Evolutionary conservation across 1,284 basidiomycete species (phyloP), one percentile per base, ranked within the genome.

Genomic region (Wolfiporia cocos): DNA sequence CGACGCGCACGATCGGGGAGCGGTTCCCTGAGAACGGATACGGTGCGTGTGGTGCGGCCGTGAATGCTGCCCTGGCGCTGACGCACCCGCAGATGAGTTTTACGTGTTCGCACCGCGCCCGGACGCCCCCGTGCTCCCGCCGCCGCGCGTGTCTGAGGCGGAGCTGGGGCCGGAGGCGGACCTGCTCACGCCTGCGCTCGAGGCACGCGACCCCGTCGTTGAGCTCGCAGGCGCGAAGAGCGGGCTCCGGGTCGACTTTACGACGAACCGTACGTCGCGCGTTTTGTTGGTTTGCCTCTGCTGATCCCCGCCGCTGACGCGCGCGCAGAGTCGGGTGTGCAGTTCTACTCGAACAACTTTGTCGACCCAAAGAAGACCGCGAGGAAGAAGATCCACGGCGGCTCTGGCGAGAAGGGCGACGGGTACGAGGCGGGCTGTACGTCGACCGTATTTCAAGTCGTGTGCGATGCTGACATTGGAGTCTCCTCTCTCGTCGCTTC

Each of bases 301-400:
- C n/a, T n/a, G n/a, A n/a, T n/a, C n/a, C n/a, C n/a, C n/a, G n/a
- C n/a, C n/a, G n/a, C n/a, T n/a, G n/a, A n/a, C n/a, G 37, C 21
- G 19, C 42, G 26, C 41, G 31, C 48, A 84, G 84, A 87, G 61
- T 73, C 71, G 4, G 84, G 84, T 21, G 71, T 82, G 30, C 85
- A 86, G 71, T 79, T 85, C 54, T 87, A 86, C 56, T 72, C 80
- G 3, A 78, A 80, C 56, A 76, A 73, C 44, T 62, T 73, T 36
- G 63, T 78, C 10, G 59, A 69, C 37, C 56, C 67, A 20, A 56
- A 57, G 10, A 68, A 64, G 26, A 77, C 73, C 20, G 71, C 78
- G 29, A 69, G 78, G 37, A 86, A 87, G 67, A 77, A 74, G 59
- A 82, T 85, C 29, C 85, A 88, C 51, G 82, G 84, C 18, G 83